Conservation (phyloP, 192 early-diverging fungal genomes). For the Coemansia sp. region DNA sequence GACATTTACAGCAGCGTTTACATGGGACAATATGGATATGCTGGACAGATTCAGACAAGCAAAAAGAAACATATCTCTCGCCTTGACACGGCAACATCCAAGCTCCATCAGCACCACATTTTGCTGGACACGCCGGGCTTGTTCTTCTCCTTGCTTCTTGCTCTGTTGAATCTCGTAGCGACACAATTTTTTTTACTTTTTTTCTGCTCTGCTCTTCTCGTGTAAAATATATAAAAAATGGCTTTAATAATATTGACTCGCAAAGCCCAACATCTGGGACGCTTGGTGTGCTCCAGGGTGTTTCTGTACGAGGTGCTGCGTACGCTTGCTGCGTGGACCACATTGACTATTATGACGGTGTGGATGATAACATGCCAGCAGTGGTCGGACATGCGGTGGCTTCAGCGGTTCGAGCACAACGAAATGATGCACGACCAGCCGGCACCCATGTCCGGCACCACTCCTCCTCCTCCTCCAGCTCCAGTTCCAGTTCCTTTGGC, state of each 20-base stretch:
- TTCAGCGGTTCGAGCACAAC: background rate
- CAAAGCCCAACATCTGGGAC: background rate
- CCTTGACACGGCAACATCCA: no score
- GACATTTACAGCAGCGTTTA: no score
- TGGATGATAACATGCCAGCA: slow-evolving; percentile 49
- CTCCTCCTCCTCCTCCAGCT: background rate
- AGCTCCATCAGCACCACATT: no score
- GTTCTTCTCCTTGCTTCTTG: no score
- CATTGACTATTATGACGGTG: slow-evolving; percentile 19
- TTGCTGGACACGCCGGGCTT: no score
- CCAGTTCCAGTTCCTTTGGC: background rate
- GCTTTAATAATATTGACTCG: background rate
- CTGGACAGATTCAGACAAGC: no score
- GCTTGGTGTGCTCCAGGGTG: background rate
- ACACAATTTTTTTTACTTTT: background rate
- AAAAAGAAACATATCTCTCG: no score
- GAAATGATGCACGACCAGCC: background rate
- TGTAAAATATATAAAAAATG: background rate
- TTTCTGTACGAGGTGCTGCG: slow-evolving; percentile 21
- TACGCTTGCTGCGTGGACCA: slow-evolving; percentile 6
- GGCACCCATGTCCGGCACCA: background rate
- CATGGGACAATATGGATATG: no score
- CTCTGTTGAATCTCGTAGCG: no score
- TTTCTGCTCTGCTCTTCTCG: background rate
- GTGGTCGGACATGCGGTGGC: slow-evolving; percentile 54